Evolutionary conservation across 2,329 filamentous ascomycete species (phyloP).

Genomic region (Endothia cerciana): DNA sequence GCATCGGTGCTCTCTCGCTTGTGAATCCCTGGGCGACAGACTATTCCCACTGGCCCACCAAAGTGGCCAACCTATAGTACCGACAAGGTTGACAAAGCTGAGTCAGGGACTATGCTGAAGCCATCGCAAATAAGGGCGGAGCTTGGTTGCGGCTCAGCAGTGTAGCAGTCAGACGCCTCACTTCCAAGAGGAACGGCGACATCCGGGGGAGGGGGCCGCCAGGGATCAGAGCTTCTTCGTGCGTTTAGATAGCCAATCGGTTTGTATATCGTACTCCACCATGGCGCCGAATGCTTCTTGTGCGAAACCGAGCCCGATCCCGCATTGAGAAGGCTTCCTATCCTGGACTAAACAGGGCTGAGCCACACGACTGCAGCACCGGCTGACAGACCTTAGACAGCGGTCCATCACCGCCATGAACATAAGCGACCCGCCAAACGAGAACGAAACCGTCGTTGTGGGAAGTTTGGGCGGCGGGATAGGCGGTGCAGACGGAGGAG

Average conservation of each 20-base stretch:
- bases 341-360: slow-evolving; percentile 16
- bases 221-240: neutral
- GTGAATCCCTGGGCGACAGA: too few relatives aligned
- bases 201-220: too few relatives aligned
- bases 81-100: too few relatives aligned
- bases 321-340: slow-evolving; percentile 1
- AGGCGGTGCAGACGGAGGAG: neutral
- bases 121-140: too few relatives aligned
- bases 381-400: neutral
- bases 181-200: too few relatives aligned
- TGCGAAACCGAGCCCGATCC: slow-evolving; percentile 27
- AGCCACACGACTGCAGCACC: neutral
- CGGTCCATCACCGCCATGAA: neutral
- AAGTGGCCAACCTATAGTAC: too few relatives aligned
- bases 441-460: neutral
- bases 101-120: too few relatives aligned
- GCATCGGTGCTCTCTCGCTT: too few relatives aligned
- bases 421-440: neutral
- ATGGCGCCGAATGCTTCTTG: neutral
- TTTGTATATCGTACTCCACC: neutral
- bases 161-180: too few relatives aligned
- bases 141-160: too few relatives aligned
- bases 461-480: neutral
- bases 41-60: too few relatives aligned
- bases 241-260: neutral